phyloP scores from a whole-genome alignment of 23 red algal genomes.

The Agarophyton chilense region DNA sequence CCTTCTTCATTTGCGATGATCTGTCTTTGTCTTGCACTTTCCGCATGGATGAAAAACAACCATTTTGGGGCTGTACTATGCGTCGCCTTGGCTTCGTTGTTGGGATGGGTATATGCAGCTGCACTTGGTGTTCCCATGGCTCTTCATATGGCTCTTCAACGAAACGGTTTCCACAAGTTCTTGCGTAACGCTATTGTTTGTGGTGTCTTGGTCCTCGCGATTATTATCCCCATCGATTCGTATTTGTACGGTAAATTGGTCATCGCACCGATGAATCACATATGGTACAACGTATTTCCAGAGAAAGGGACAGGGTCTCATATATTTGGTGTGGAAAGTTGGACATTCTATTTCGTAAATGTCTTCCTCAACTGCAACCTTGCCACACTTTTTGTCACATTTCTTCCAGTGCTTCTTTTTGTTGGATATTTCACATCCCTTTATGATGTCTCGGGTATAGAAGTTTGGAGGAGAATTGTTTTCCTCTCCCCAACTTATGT shows the following conservation, averaged over 20 bases:
- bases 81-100: conserved; percentile 73
- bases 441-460: not conserved
- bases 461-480: conserved; percentile 38
- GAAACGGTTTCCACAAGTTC: conserved; percentile 28
- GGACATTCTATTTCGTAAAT: conserved; percentile 83
- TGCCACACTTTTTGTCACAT: conserved; percentile 6
- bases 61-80: conserved; percentile 29
- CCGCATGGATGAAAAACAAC: conserved; percentile 62
- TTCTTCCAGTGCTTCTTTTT: conserved; percentile 10
- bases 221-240: conserved; percentile 57
- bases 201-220: conserved; percentile 6
- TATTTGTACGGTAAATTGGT: conserved; percentile 72
- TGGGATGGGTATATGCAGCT: conserved; percentile 89
- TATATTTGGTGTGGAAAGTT: conserved; percentile 82
- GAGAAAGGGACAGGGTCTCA: conserved; percentile 76
- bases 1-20: conserved; percentile 93
- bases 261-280: conserved; percentile 72
- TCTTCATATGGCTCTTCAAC: conserved; percentile 45
- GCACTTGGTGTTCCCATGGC: conserved; percentile 75
- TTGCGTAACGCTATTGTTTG: not conserved
- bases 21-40: conserved; percentile 38
- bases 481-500: conserved; percentile 70
- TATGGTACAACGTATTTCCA: conserved; percentile 95
- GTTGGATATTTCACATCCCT: not conserved
- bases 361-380: conserved; percentile 73